Conservation (phyloP, 768 basidiomycete species). For the Serendipita indica region DNA sequence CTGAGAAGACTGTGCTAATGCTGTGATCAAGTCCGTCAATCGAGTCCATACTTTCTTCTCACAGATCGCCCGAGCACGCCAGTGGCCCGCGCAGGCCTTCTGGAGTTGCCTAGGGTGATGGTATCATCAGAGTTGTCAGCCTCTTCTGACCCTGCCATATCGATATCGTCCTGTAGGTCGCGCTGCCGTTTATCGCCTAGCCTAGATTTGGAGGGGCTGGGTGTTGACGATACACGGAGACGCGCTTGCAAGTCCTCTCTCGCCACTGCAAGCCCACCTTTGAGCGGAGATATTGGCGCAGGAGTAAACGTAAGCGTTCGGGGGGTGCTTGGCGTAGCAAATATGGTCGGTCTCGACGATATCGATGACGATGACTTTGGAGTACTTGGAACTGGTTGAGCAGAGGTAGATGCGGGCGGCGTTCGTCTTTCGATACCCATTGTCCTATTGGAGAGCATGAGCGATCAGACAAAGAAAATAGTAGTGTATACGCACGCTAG, state of each 20-base stretch:
- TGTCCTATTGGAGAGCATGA: background rate
- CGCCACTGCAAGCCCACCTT: background rate
- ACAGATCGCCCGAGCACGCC: background rate
- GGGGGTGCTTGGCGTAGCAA: background rate
- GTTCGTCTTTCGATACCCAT: constrained; percentile 4
- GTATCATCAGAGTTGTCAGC: constrained; percentile 1
- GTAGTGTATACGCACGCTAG: background rate
- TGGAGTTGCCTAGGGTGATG: background rate
- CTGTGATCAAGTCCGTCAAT: background rate
- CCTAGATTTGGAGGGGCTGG: background rate
- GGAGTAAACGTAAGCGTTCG: background rate
- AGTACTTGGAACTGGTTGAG: background rate
- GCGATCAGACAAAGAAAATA: background rate
- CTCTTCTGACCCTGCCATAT: background rate
- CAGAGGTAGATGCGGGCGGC: background rate
- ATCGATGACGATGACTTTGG: too few species aligned
- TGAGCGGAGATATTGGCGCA: background rate
- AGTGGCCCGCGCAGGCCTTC: background rate
- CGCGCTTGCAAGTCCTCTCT: constrained; percentile 3
- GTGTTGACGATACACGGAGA: background rate
- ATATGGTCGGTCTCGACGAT: background rate
- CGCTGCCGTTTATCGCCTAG: background rate
- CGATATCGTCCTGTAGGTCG: constrained; percentile 6
- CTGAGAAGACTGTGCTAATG: background rate
- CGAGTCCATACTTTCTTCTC: background rate